Percentiles rank a stretch among this genome's conserved stretches.
These are phyloP conservation scores for Diplodia mutila DNA, from an alignment of 2,329 filamentous ascomycete species.

Conservation along the genomic window DNA sequence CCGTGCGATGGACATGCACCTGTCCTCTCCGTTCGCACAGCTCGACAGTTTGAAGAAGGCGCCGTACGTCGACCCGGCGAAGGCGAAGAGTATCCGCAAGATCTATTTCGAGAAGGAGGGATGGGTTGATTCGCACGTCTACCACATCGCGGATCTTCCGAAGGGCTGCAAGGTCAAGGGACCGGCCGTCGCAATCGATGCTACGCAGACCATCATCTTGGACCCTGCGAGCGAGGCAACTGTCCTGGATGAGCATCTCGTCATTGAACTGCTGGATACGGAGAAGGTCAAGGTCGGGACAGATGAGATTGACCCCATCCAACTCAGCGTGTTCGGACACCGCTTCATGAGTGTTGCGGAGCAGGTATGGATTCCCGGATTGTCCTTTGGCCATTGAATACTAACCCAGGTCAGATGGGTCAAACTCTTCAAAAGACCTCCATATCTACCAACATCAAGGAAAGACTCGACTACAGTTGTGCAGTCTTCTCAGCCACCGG, in stretches of 20 bases:
- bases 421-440: constrained; percentile 33
- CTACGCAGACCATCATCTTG: constrained; percentile 53
- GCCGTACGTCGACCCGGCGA: constrained; percentile 68
- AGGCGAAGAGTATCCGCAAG: constrained; percentile 16
- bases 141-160: constrained; percentile 32
- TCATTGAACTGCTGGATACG: constrained; percentile 46
- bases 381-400: neutral
- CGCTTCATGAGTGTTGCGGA: constrained; percentile 36
- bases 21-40: constrained; percentile 16
- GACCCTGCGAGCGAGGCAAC: constrained; percentile 30
- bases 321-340: constrained; percentile 31
- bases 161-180: constrained; percentile 34
- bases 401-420: constrained; percentile 30
- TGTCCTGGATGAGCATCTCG: constrained; percentile 44
- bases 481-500: constrained; percentile 34
- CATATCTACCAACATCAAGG: constrained; percentile 36
- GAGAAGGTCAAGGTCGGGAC: constrained; percentile 31
- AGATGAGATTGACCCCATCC: constrained; percentile 28
- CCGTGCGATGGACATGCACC: constrained; percentile 67
- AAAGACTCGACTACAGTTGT: constrained; percentile 36
- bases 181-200: constrained; percentile 42
- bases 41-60: constrained; percentile 64
- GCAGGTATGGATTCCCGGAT: constrained; percentile 3
- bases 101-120: constrained; percentile 63
- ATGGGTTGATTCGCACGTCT: constrained; percentile 32